Percentiles rank a stretch among this genome's conserved stretches.
Evolutionary conservation across 108 stramenopile species (phyloP).

Genomic region (Skeletonema grethae): DNA sequence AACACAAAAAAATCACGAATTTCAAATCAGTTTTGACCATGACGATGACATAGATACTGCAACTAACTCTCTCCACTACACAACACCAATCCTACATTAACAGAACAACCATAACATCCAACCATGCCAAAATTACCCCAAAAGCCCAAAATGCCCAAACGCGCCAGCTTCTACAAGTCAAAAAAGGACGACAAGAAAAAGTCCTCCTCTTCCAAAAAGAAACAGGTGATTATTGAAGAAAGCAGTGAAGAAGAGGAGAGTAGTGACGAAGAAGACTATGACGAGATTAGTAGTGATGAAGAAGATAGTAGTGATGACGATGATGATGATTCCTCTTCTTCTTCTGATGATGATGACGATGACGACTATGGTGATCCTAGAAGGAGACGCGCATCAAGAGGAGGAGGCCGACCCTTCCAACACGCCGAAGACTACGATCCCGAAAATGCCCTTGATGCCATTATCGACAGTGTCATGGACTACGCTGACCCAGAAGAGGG

Average conservation of each 20-base stretch:
- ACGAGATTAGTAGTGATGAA: background rate
- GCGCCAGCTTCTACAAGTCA: background rate
- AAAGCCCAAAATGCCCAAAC: background rate
- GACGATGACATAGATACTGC: too few species aligned
- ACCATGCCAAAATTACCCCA: too few species aligned
- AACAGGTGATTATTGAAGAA: background rate
- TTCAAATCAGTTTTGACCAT: too few species aligned
- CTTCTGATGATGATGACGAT: background rate
- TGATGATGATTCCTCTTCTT: background rate
- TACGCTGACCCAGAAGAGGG: slow-evolving; percentile 6
- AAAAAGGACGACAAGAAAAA: background rate
- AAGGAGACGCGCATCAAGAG: too few species aligned
- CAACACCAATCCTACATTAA: too few species aligned
- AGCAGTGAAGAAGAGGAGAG: background rate
- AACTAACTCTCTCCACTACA: too few species aligned
- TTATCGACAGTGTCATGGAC: slow-evolving; percentile 30
- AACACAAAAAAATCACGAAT: too few species aligned
- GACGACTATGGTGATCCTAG: too few species aligned
- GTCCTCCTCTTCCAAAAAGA: background rate
- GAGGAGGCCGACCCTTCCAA: too few species aligned
- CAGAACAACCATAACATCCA: too few species aligned
- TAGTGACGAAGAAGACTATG: background rate
- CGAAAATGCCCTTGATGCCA: slow-evolving; percentile 12
- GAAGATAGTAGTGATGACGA: background rate
- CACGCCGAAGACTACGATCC: slow-evolving; percentile 5